These are phyloP conservation scores for Boletus insuetus DNA, from an alignment of 768 basidiomycete genomes.

Conservation along the genomic window DNA sequence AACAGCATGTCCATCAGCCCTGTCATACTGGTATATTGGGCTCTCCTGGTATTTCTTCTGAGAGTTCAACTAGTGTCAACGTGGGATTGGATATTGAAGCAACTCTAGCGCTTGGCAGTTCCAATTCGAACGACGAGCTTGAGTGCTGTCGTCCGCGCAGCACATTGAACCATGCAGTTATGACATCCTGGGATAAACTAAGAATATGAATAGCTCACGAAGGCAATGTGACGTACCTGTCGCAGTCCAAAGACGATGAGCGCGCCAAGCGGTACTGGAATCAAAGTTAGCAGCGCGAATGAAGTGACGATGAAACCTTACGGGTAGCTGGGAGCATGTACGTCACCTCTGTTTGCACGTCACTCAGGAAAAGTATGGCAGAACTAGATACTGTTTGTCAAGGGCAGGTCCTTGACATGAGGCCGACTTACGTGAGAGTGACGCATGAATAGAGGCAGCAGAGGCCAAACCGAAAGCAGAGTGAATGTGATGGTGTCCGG, in stretches of 20 bases:
- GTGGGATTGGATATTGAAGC: slow-evolving; percentile 15
- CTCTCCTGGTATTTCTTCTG: slow-evolving; percentile 5
- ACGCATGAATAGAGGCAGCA: slow-evolving; percentile 47
- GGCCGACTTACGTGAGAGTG: slow-evolving; percentile 39
- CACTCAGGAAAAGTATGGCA: slow-evolving; percentile 37
- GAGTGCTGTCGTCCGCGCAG: slow-evolving; percentile 9
- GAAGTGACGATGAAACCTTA: slow-evolving; percentile 26
- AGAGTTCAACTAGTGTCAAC: background rate
- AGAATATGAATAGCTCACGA: background rate
- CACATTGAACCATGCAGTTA: slow-evolving; percentile 32
- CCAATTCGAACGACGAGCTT: slow-evolving; percentile 8
- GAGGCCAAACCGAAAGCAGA: slow-evolving; percentile 39
- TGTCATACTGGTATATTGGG: slow-evolving; percentile 11
- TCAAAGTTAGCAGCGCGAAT: slow-evolving; percentile 1
- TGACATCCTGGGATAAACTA: slow-evolving; percentile 33
- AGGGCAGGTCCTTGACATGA: background rate
- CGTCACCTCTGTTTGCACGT: slow-evolving; percentile 30
- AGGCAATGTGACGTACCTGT: slow-evolving; percentile 32
- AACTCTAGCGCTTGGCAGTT: slow-evolving; percentile 25
- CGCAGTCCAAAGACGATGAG: slow-evolving; percentile 50
- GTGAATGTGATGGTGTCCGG: slow-evolving; percentile 34
- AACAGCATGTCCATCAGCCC: background rate
- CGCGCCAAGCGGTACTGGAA: slow-evolving; percentile 48
- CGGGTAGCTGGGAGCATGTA: slow-evolving; percentile 51
- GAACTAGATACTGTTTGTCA: slow-evolving; percentile 27